Percentiles rank a stretch among this genome's conserved stretches.
Evolutionary conservation across 2,329 filamentous ascomycete genomes (phyloP).

Genomic region (Sclerotinia sclerotiorum): DNA sequence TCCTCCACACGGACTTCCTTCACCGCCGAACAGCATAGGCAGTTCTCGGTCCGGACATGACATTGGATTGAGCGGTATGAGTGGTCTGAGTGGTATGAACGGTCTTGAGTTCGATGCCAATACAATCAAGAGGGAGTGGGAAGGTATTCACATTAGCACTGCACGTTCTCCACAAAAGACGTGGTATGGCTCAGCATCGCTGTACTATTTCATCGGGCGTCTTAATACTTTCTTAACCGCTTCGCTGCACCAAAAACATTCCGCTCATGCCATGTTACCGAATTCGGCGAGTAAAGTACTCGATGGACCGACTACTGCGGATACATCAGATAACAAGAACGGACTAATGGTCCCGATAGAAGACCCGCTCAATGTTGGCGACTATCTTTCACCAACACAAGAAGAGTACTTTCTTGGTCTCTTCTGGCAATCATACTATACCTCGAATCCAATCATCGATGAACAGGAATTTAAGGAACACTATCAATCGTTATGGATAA

Average conservation of each 20-base stretch:
- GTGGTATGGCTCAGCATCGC: conserved; percentile 48
- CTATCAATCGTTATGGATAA: conserved; percentile 46
- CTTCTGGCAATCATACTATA: conserved; percentile 51
- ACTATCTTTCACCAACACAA: conserved; percentile 43
- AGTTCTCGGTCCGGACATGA: conserved; percentile 10
- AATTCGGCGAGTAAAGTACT: conserved; percentile 32
- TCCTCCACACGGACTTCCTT: conserved; percentile 27
- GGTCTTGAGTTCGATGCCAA: conserved; percentile 27
- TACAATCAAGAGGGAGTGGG: conserved; percentile 40
- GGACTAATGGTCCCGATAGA: conserved; percentile 18
- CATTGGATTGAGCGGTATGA: conserved; percentile 8
- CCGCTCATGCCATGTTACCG: conserved; percentile 39
- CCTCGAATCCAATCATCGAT: conserved; percentile 46
- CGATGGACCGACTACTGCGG: conserved; percentile 26
- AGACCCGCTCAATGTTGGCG: conserved; percentile 25
- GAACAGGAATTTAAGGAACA: conserved; percentile 47
- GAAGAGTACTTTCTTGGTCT: conserved; percentile 50
- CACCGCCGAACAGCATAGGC: conserved; percentile 21
- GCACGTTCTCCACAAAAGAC: conserved; percentile 42
- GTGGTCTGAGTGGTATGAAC: conserved; percentile 2
- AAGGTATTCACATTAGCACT: conserved; percentile 44
- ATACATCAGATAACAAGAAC: conserved; percentile 23
- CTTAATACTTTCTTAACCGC: conserved; percentile 44
- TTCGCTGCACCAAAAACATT: conserved; percentile 41
- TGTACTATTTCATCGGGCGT: conserved; percentile 48